Percentiles rank a stretch among this genome's conserved stretches.
Conservation (phyloP, 208 protist species). For the Naegleria gruberi region DNA sequence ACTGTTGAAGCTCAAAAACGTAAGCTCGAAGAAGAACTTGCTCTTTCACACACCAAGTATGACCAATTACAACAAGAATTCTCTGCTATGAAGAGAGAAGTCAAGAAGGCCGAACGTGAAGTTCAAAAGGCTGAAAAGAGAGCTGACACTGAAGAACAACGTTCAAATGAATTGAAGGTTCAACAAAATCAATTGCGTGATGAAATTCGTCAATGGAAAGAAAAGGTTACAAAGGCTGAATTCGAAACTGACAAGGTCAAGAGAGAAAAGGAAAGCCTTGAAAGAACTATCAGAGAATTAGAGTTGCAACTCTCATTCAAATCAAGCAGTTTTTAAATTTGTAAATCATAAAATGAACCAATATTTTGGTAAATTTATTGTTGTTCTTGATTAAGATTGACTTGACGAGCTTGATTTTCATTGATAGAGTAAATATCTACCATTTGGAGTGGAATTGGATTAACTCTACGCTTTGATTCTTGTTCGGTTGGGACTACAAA, state of each 20-base stretch:
- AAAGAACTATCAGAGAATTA: not conserved
- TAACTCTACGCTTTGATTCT: too few relatives aligned
- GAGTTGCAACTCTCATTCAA: not conserved
- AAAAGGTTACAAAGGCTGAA: not conserved
- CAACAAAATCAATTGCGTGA: not conserved
- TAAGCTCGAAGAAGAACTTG: not conserved
- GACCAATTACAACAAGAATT: constrained; percentile 2
- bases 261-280: not conserved
- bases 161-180: not conserved
- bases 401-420: too few relatives aligned
- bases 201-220: not conserved
- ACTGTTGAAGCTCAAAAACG: not conserved
- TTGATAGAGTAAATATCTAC: too few relatives aligned
- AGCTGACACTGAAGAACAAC: not conserved
- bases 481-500: too few relatives aligned
- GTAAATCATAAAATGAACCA: too few relatives aligned
- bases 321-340: not conserved
- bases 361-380: too few relatives aligned
- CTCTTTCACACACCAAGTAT: not conserved
- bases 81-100: not conserved
- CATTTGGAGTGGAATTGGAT: too few relatives aligned
- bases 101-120: not conserved
- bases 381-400: too few relatives aligned
- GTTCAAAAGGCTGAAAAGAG: not conserved
- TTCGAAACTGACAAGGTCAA: not conserved